Conservation (phyloP, 805 yeast species). For the Metschnikowia shivogae region DNA sequence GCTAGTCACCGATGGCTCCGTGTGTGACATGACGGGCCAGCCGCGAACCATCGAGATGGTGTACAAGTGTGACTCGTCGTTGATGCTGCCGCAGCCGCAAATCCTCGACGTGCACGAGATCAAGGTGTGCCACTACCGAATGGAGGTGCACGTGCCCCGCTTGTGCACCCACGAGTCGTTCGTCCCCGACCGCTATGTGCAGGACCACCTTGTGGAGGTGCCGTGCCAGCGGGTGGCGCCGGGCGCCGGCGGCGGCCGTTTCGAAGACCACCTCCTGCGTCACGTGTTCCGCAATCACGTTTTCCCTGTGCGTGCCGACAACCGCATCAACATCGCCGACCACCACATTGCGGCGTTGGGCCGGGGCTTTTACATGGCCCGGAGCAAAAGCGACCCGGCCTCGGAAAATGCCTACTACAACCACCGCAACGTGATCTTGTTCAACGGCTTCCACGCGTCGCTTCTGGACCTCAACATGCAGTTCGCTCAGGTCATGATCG, state of each 20-base stretch:
- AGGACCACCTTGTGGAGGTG: constrained; percentile 25
- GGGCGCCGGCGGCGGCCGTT: constrained; percentile 1
- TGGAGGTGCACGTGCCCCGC: constrained; percentile 46
- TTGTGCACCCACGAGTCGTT: constrained; percentile 44
- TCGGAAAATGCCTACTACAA: constrained; percentile 20
- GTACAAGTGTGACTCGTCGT: constrained; percentile 48
- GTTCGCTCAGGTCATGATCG: constrained; percentile 21
- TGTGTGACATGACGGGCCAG: constrained; percentile 55
- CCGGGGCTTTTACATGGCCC: constrained; percentile 27
- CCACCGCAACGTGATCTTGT: constrained; percentile 22
- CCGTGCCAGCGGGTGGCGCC: constrained; percentile 23
- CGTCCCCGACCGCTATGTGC: constrained; percentile 19
- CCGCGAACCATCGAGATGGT: constrained; percentile 53
- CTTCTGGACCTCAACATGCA: constrained; percentile 16
- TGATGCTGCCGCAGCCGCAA: constrained; percentile 7
- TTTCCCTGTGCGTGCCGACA: constrained; percentile 25
- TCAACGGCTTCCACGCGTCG: constrained; percentile 16
- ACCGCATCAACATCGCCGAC: constrained; percentile 26
- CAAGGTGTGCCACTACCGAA: constrained; percentile 54
- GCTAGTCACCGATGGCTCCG: constrained; percentile 42
- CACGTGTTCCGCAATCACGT: constrained; percentile 11
- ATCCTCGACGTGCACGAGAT: constrained; percentile 47
- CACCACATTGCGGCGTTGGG: constrained; percentile 26
- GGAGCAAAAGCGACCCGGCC: constrained; percentile 10
- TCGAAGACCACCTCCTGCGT: constrained; percentile 3